Evolutionary conservation across 2,329 filamentous ascomycete species (phyloP).

Genomic region (Pseudopyrenochaeta lycopersici): DNA sequence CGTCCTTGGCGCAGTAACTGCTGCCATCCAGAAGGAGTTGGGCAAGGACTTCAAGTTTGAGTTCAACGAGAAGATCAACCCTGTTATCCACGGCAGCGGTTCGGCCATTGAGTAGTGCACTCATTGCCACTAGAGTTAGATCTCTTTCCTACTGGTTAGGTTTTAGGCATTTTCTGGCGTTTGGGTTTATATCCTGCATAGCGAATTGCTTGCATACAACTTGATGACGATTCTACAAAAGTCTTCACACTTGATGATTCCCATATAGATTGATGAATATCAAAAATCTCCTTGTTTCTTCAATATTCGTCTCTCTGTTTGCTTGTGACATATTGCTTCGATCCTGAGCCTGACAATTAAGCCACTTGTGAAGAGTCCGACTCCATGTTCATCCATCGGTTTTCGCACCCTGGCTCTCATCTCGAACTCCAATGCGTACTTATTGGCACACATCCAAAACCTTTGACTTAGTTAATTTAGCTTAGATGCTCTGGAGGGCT

Average conservation of each 20-base stretch:
- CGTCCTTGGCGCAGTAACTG: constrained; percentile 75
- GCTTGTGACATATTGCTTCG: too few species aligned
- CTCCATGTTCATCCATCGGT: too few species aligned
- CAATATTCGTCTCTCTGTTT: too few species aligned
- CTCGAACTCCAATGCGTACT: too few species aligned
- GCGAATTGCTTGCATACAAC: background rate
- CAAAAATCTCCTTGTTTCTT: background rate
- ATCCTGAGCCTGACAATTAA: too few species aligned
- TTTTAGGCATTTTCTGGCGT: background rate
- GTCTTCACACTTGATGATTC: background rate
- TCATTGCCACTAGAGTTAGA: background rate
- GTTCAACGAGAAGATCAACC: constrained; percentile 77
- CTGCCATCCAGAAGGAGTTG: constrained; percentile 73
- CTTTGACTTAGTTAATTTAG: too few species aligned
- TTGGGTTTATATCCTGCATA: background rate
- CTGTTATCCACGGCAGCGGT: constrained; percentile 64
- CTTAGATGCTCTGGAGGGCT: too few species aligned
- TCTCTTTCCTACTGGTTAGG: background rate
- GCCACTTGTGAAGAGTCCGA: too few species aligned
- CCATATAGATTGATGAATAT: background rate
- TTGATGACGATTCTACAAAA: background rate
- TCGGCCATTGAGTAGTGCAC: constrained; percentile 63
- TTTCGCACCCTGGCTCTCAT: too few species aligned
- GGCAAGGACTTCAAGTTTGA: constrained; percentile 78
- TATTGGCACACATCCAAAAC: too few species aligned